phyloP scores from a whole-genome alignment of 2,329 filamentous ascomycete species.

The Claviceps sp. region DNA sequence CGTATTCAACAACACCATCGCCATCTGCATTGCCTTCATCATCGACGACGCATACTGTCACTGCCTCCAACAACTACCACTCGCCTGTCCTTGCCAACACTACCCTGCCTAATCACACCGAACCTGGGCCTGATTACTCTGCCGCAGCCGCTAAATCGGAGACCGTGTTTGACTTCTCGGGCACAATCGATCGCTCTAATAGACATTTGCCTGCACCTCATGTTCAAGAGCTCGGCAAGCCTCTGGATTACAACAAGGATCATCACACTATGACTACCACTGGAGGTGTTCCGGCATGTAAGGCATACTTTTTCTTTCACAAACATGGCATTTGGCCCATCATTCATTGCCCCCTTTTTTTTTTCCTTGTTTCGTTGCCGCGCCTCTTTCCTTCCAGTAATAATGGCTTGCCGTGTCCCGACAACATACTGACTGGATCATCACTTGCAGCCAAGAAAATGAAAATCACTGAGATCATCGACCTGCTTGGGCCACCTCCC shows the following conservation, averaged over 20 bases:
- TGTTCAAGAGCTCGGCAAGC: conserved; percentile 1
- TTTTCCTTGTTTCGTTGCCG: neutral
- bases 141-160: conserved; percentile 30
- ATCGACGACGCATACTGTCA: conserved; percentile 9
- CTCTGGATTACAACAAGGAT: conserved; percentile 9
- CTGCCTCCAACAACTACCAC: conserved; percentile 19
- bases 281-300: conserved; percentile 33
- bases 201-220: conserved; percentile 3
- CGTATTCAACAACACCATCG: conserved; percentile 22
- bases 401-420: neutral
- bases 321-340: neutral
- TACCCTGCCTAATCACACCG: conserved; percentile 15
- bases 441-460: conserved; percentile 34
- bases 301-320: conserved; percentile 8
- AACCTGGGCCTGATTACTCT: conserved; percentile 33
- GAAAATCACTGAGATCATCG: conserved; percentile 61
- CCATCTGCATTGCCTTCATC: conserved; percentile 20
- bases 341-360: neutral
- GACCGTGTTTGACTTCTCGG: conserved; percentile 32
- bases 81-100: conserved; percentile 19
- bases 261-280: conserved; percentile 9
- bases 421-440: neutral
- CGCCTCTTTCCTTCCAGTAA: neutral
- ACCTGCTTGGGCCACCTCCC: conserved; percentile 43
- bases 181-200: conserved; percentile 47